Evolutionary conservation across 1,284 basidiomycete species (phyloP).

Genomic region (Somion occarium): DNA sequence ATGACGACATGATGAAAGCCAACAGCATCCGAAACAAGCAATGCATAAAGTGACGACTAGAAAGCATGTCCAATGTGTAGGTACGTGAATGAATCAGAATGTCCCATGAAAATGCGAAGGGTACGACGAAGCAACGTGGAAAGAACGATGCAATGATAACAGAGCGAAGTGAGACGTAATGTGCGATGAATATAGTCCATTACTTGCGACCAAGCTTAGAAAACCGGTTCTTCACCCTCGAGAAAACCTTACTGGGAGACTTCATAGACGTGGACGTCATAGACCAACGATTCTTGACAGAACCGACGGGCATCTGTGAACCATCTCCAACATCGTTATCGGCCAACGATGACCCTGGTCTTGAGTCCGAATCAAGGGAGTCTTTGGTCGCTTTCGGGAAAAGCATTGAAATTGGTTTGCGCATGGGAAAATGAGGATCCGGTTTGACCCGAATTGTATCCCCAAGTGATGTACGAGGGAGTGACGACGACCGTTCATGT

Average conservation of each 20-base stretch:
- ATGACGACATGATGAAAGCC: too few relatives aligned
- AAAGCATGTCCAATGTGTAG: too few relatives aligned
- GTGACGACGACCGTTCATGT: not conserved
- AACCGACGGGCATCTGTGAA: not conserved
- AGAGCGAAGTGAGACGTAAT: too few relatives aligned
- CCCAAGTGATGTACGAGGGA: not conserved
- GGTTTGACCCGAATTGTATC: not conserved
- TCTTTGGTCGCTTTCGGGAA: not conserved
- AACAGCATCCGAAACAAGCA: too few relatives aligned
- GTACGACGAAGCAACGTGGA: too few relatives aligned
- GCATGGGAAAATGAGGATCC: not conserved
- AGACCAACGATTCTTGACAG: not conserved
- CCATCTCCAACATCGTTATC: not conserved
- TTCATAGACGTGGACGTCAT: not conserved
- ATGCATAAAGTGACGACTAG: too few relatives aligned
- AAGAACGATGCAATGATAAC: too few relatives aligned
- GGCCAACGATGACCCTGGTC: not conserved
- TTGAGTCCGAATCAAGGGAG: not conserved
- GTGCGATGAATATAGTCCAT: too few relatives aligned
- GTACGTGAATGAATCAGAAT: too few relatives aligned
- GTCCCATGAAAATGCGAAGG: too few relatives aligned
- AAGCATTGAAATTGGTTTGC: not conserved
- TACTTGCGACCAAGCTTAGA: too few relatives aligned
- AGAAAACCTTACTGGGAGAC: slow-evolving; percentile 7
- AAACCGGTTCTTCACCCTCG: slow-evolving; percentile 10